Percentiles rank a stretch among this genome's conserved stretches.
These are phyloP conservation scores for Aspergillus ibericus DNA, from an alignment of 2,329 filamentous ascomycete genomes.

Conservation along the genomic window DNA sequence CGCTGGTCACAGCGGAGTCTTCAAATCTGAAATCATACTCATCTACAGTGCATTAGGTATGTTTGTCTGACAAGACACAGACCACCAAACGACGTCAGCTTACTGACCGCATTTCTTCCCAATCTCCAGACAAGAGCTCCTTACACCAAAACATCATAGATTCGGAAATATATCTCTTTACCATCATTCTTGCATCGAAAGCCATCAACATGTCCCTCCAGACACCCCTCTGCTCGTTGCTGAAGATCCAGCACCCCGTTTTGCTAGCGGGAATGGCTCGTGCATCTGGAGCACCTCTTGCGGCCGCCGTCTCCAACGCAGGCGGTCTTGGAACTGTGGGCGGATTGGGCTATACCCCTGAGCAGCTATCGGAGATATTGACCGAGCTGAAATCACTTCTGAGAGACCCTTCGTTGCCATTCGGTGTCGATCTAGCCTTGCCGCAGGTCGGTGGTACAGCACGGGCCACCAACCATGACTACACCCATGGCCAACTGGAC, in stretches of 20 bases:
- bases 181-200: background rate
- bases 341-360: conserved; percentile 67
- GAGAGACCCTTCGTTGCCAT: conserved; percentile 66
- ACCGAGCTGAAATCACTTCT: conserved; percentile 80
- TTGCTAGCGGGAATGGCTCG: conserved; percentile 93
- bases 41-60: background rate
- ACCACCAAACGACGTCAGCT: background rate
- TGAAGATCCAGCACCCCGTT: conserved; percentile 84
- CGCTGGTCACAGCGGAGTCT: background rate
- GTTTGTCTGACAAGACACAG: background rate
- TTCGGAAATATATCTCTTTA: background rate
- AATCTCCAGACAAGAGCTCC: background rate
- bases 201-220: conserved; percentile 56
- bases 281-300: conserved; percentile 73
- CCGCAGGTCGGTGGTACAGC: conserved; percentile 83
- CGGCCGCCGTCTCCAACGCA: conserved; percentile 84
- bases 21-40: background rate
- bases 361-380: conserved; percentile 76
- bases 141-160: background rate
- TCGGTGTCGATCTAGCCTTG: conserved; percentile 87
- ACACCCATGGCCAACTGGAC: conserved; percentile 84
- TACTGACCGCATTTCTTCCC: background rate
- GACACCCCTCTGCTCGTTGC: conserved; percentile 74
- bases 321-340: conserved; percentile 71
- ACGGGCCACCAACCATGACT: conserved; percentile 91